A percentile compares a stretch with the other conserved stretches of the same genome.
Conservation (phyloP, 225 moss, liverwort and hornwort species). For the Sphagnum tenellum region DNA sequence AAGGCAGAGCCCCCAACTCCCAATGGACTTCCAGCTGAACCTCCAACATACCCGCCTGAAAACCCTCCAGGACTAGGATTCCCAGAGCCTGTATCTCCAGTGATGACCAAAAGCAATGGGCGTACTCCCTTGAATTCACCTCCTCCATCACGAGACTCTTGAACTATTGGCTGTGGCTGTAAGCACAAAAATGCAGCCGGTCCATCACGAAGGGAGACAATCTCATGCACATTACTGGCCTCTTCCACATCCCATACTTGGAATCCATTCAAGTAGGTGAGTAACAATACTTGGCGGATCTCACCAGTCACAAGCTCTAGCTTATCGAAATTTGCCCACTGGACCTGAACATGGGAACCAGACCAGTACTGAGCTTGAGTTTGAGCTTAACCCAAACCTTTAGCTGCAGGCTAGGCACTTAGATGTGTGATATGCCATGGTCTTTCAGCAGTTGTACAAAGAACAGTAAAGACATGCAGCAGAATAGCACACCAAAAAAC, state of each 20-base stretch:
- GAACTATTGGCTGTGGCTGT: slow-evolving; percentile 58
- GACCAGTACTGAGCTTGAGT: background rate
- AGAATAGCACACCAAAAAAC: background rate
- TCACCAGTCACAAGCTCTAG: slow-evolving; percentile 80
- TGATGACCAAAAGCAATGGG: slow-evolving; percentile 78
- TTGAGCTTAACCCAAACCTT: background rate
- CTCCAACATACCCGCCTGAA: slow-evolving; percentile 47
- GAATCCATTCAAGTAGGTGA: slow-evolving; percentile 84
- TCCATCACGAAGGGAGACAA: slow-evolving; percentile 92
- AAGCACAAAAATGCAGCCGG: slow-evolving; percentile 83
- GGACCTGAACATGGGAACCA: slow-evolving; percentile 42
- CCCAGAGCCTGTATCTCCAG: slow-evolving; percentile 45
- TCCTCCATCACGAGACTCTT: slow-evolving; percentile 47
- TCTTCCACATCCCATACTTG: slow-evolving; percentile 98
- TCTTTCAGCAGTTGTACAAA: background rate
- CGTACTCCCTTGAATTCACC: slow-evolving; percentile 42
- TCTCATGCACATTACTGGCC: slow-evolving; percentile 83
- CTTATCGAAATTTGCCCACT: slow-evolving; percentile 92
- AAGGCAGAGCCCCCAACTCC: slow-evolving; percentile 30
- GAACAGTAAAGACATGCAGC: background rate
- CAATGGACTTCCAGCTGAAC: slow-evolving; percentile 38
- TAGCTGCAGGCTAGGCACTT: no score
- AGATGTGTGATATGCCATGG: no score
- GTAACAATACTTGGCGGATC: slow-evolving; percentile 68
- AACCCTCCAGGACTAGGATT: slow-evolving; percentile 56